Base-by-base conservation (phyloP, 192 early-diverging fungal genomes). In the Rhizophagus clarus region DNA sequence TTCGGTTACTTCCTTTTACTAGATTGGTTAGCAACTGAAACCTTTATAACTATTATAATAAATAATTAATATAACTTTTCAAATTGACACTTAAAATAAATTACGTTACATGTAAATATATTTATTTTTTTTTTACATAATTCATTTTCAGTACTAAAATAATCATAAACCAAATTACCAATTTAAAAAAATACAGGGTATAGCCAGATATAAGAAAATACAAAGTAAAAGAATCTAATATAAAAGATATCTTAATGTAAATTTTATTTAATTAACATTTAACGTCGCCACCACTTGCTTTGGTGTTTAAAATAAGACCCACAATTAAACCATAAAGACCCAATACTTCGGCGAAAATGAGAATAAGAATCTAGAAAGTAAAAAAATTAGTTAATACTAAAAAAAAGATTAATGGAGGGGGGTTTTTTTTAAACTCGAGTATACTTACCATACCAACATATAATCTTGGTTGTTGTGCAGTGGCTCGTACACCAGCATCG, bases 341-440 rank as follows among this genome's bases (percentile, higher is more conserved):
- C 88, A 96, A 84, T 28, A 97, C 94, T 84, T 95, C 94, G 66
- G 94, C 95, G 83, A 96, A 95, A 93, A 95, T 97, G 61, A 95
- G 89, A 79, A 97, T 93, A 26, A 95, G 85, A 85, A 94, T 91
- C 87, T 88, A 31, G 12, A 62, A 74, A 47, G 51, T 37, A 68
- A 37, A 17, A 45, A 42, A 2, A n/a, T 26, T n/a, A 49, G 29
- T 20, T n/a, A 77, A 26, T 37, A 34, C 24, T 62, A 6, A 45
- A 60, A 14, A 37, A 22, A 26, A 28, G 20, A 77, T 60, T 28
- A 42, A 61, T 40, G 20, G 15, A 68, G 29, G 29, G 51, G 7
- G 72, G 9, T 26, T 56, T 32, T 1, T 69, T 61, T 66, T 6
- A 56, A 45, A 4, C 0, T 9, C 51, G 12, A 24, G 24, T 17